Conservation (phyloP, 2,329 filamentous ascomycete species). For the Cladophialophora immunda region DNA sequence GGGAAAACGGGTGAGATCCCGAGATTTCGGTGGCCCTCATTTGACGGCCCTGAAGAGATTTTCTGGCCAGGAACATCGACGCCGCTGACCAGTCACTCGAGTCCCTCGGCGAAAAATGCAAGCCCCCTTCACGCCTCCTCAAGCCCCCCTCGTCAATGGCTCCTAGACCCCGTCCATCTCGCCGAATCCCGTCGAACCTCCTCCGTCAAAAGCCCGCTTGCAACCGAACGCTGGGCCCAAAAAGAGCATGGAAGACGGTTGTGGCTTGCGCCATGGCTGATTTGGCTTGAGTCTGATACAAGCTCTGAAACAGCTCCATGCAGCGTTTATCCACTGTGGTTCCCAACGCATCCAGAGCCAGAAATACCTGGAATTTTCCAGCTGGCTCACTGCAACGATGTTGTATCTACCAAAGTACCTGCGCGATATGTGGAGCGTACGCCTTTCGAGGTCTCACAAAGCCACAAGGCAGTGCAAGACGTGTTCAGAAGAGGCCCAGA, state of each 20-base stretch:
- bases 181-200: not conserved
- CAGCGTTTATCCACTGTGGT: conserved; percentile 14
- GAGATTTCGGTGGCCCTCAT: conserved; percentile 1
- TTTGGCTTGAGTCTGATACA: conserved; percentile 32
- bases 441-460: conserved; percentile 5
- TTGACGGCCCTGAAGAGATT: not conserved
- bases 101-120: not conserved
- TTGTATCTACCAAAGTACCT: not conserved
- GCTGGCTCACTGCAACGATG: not conserved
- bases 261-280: conserved; percentile 25
- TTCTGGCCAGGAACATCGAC: not conserved
- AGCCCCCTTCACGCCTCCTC: not conserved
- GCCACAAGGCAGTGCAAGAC: conserved; percentile 1
- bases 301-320: conserved; percentile 31
- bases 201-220: not conserved
- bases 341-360: conserved; percentile 4
- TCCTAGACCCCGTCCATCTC: not conserved
- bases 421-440: not conserved
- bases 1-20: conserved; percentile 2
- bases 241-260: conserved; percentile 12
- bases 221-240: not conserved
- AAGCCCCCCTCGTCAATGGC: conserved; percentile 2
- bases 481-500: not conserved
- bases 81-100: not conserved
- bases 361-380: conserved; percentile 7